Percentiles rank a stretch among this genome's conserved stretches.
Conservation (phyloP, 257 asterid species). For the Ajuga chamaepitys region DNA sequence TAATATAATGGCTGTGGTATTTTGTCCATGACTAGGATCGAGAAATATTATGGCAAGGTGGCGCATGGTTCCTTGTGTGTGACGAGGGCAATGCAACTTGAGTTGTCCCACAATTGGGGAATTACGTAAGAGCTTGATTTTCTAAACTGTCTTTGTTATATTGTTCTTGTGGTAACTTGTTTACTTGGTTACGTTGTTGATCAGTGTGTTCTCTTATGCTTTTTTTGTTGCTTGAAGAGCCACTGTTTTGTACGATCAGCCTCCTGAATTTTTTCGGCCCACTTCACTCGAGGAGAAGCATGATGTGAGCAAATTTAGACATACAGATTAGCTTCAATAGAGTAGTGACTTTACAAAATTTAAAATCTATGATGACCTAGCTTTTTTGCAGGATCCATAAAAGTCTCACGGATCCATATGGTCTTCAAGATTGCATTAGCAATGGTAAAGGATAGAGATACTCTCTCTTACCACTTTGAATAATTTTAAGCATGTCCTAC, state of each 20-base stretch:
- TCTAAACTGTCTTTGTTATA: no score
- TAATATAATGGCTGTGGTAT: no score
- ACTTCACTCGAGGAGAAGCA: no score
- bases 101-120: no score
- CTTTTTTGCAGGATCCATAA: slow-evolving; percentile 71
- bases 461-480: slow-evolving; percentile 4
- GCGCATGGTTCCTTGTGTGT: no score
- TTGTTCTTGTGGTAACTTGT: no score
- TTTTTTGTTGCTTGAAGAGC: slow-evolving; percentile 53
- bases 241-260: slow-evolving; percentile 85
- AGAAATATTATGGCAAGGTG: no score
- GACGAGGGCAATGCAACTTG: no score
- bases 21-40: no score
- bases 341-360: slow-evolving; percentile 16
- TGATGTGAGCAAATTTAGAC: slow-evolving; percentile 33
- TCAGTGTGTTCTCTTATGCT: slow-evolving; percentile 2
- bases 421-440: slow-evolving; percentile 68
- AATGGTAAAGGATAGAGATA: slow-evolving; percentile 40
- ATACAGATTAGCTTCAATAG: slow-evolving; percentile 13
- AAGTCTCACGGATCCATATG: slow-evolving; percentile 45
- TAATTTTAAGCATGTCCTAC: no score
- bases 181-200: not conserved
- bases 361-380: slow-evolving; percentile 38
- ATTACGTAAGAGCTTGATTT: not conserved
- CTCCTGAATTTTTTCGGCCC: no score